A percentile compares a stretch with the other conserved stretches of the same genome.
These are phyloP conservation scores for Melastoma candidum DNA, from an alignment of 441 rosid species.

Conservation along the genomic window DNA sequence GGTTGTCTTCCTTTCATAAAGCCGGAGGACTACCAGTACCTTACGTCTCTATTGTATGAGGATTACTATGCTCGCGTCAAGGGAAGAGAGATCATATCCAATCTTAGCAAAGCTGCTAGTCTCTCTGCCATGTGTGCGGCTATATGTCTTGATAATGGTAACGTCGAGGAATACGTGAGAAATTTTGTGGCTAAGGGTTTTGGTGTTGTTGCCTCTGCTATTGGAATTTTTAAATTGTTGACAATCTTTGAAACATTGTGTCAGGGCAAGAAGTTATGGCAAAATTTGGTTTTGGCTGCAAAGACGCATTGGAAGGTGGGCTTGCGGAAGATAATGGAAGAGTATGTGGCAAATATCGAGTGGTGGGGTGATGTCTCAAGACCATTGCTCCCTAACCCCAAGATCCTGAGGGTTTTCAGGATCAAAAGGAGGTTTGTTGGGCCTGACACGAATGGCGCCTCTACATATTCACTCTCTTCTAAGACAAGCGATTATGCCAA, in stretches of 20 bases:
- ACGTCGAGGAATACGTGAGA: conserved; percentile 91
- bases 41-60: conserved; percentile 80
- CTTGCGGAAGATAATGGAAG: conserved; percentile 31
- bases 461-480: conserved; percentile 29
- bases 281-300: conserved; percentile 32
- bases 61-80: conserved; percentile 98
- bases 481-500: conserved; percentile 92
- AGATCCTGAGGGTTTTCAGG: conserved; percentile 29
- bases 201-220: conserved; percentile 96
- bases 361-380: conserved; percentile 51
- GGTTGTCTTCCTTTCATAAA: conserved; percentile 92
- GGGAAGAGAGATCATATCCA: conserved; percentile 96
- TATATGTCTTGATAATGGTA: conserved; percentile 96
- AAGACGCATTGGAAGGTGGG: conserved; percentile 38
- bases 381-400: conserved; percentile 42
- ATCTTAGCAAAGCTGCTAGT: conserved; percentile 96
- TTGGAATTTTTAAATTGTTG: conserved; percentile 82
- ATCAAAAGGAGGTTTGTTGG: conserved; percentile 5
- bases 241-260: conserved; percentile 93
- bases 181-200: conserved; percentile 95
- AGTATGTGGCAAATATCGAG: conserved; percentile 31
- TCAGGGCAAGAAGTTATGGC: conserved; percentile 72
- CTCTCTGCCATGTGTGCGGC: conserved; percentile 99
- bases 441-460: neutral
- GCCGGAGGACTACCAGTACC: conserved; percentile 94